Base-by-base conservation (phyloP, 768 basidiomycete species). In the Lactarius sp. region DNA sequence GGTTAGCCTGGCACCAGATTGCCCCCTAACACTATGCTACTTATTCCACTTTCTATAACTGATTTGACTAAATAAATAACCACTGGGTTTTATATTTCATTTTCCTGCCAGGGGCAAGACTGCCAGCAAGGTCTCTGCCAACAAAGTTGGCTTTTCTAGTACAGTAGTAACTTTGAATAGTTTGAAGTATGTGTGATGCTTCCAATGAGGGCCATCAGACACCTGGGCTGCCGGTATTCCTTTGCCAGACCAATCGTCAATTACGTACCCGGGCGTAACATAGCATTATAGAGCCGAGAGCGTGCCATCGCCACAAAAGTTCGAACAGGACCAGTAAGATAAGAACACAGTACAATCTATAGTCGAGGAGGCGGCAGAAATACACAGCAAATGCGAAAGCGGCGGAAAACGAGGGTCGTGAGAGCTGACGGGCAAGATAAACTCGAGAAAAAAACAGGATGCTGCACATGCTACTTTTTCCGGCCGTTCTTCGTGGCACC, bases 401-500 rank as follows among this genome's bases (percentile, higher is more conserved):
- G 54, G 47, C 16, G 47, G 69, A 66, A 68, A 64, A 39, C 68
- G 62, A 69, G 55, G 47, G 66, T 54, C 68, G 70, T 64, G 65
- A 71, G 68, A 66, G 52, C 67, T 59, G 66, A 51, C 59, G 67
- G 69, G 66, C 60, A 63, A 64, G 33, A 12, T 42, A 34, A 31
- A 34, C 39, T 34, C 27, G 39, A 60, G 14, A 44, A 33, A 22
- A 47, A 16, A 34, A 18, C 7, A 42, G 27, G 5, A 13, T 2
- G 42, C 6, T 14, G 16, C 6, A 10, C 6, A 16, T 49, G 36
- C 47, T 74, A 80, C 73, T 80, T 79, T 74, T 76, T 80, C 67
- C 77, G 75, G 39, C 70, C 53, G 33, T 83, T 77, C 69, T 76
- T 77, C 60, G 72, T 71, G 62, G 71, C 75, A 46, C 71, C 73